These are phyloP conservation scores for Allium cepa DNA, from an alignment of 106 monocot genomes.

Conservation along the genomic window DNA sequence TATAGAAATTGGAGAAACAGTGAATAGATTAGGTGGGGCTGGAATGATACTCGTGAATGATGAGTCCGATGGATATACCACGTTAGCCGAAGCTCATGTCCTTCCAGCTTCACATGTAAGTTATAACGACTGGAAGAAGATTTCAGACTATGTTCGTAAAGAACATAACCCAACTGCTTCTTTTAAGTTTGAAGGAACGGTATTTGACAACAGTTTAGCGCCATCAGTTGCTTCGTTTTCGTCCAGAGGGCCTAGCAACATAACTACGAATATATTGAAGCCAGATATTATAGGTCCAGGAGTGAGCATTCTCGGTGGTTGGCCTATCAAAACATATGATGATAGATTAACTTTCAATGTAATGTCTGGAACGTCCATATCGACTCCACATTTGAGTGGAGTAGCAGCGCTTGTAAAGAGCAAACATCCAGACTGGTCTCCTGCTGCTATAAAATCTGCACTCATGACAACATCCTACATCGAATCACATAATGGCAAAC, in stretches of 20 bases:
- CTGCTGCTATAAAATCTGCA: constrained; percentile 51
- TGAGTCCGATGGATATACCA: constrained; percentile 9
- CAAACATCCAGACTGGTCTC: constrained; percentile 50
- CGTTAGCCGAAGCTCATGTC: constrained; percentile 6
- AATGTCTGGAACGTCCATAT: constrained; percentile 43
- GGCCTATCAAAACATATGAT: not conserved
- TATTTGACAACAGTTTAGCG: constrained; percentile 14
- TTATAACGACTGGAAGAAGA: constrained; percentile 6
- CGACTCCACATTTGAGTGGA: constrained; percentile 42
- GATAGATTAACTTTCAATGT: constrained; percentile 10
- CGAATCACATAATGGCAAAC: not conserved
- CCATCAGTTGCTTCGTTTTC: constrained; percentile 31
- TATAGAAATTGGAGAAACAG: constrained; percentile 10
- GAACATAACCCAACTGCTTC: constrained; percentile 8
- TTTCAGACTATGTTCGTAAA: constrained; percentile 7
- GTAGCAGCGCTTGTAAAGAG: constrained; percentile 37
- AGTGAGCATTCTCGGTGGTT: constrained; percentile 31
- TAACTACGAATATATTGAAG: constrained; percentile 14
- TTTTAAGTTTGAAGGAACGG: constrained; percentile 29
- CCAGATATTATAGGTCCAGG: constrained; percentile 36
- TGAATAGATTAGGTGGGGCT: constrained; percentile 11
- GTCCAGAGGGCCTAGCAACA: constrained; percentile 25
- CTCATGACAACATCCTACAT: constrained; percentile 45
- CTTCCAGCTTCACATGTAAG: constrained; percentile 22
- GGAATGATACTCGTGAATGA: constrained; percentile 27